A percentile compares a stretch with the other conserved stretches of the same genome.
Conservation (phyloP, 2,329 filamentous ascomycete genomes). For the Epichloe coenophiala region DNA sequence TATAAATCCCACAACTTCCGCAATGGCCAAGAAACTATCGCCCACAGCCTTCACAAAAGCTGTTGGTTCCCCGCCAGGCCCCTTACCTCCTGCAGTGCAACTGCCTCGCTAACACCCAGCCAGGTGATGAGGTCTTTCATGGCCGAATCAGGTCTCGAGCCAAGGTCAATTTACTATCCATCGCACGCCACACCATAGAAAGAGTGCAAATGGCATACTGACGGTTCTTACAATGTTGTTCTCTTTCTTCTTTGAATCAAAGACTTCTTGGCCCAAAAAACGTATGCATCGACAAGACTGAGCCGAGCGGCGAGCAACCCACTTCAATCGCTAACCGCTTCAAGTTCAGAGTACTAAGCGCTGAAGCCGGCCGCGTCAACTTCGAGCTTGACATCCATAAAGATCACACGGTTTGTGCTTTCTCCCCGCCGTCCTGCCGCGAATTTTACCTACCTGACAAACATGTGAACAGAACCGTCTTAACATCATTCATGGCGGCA, state of each 20-base stretch:
- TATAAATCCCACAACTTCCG: background rate
- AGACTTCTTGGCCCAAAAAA: slow-evolving; percentile 14
- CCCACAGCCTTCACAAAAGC: slow-evolving; percentile 22
- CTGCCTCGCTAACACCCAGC: background rate
- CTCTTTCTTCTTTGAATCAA: background rate
- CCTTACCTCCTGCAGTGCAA: background rate
- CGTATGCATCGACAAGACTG: background rate
- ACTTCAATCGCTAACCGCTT: background rate
- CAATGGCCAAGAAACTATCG: slow-evolving; percentile 21
- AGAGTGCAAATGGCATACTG: background rate
- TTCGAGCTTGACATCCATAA: slow-evolving; percentile 65
- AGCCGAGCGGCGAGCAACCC: background rate
- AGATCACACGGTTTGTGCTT: slow-evolving; percentile 52
- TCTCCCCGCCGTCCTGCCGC: background rate
- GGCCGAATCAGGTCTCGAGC: slow-evolving; percentile 75
- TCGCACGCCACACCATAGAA: background rate
- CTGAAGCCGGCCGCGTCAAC: slow-evolving; percentile 52
- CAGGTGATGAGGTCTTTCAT: slow-evolving; percentile 80
- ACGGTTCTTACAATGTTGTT: too few species aligned
- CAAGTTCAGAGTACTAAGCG: slow-evolving; percentile 54
- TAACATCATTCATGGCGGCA: slow-evolving; percentile 64
- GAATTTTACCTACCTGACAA: background rate
- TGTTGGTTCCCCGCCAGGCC: slow-evolving; percentile 9
- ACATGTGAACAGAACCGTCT: slow-evolving; percentile 49
- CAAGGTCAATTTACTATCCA: slow-evolving; percentile 42